phyloP scores from a whole-genome alignment of 495 filamentous ascomycete genomes.

The Immersiella caudata region DNA sequence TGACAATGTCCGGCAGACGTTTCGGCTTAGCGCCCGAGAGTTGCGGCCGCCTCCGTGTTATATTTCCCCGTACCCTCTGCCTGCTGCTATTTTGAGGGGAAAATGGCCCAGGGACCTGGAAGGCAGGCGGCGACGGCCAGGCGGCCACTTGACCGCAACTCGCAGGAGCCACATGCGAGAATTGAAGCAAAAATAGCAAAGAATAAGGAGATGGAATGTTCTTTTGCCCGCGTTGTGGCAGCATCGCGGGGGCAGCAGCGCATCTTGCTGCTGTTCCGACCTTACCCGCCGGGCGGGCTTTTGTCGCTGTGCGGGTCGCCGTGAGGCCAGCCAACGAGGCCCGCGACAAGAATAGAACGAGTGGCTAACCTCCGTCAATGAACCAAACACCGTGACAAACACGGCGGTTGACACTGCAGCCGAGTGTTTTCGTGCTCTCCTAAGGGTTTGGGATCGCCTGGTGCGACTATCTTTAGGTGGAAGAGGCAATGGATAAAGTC shows the following conservation, averaged over 20 bases:
- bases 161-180: slow-evolving; percentile 12
- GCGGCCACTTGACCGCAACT: background rate
- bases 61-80: background rate
- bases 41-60: background rate
- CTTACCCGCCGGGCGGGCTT: slow-evolving; percentile 9
- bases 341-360: slow-evolving; percentile 6
- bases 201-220: slow-evolving; percentile 16
- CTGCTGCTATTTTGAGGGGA: background rate
- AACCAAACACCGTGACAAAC: slow-evolving; percentile 11
- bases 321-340: background rate
- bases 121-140: background rate
- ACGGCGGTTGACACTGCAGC: slow-evolving; percentile 24
- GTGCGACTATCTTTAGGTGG: slow-evolving; percentile 14
- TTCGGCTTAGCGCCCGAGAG: slow-evolving; percentile 3
- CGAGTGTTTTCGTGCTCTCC: background rate
- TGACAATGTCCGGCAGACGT: background rate
- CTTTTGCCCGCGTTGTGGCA: background rate
- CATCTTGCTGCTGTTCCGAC: background rate
- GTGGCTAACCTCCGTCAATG: background rate
- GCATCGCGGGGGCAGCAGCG: background rate
- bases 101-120: background rate
- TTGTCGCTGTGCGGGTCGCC: slow-evolving; percentile 15
- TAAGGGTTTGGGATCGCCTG: background rate
- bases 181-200: background rate
- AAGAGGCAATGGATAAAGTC: slow-evolving; percentile 12